Base-by-base conservation (phyloP, 2,329 filamentous ascomycete genomes). In the Penicillium italicum region DNA sequence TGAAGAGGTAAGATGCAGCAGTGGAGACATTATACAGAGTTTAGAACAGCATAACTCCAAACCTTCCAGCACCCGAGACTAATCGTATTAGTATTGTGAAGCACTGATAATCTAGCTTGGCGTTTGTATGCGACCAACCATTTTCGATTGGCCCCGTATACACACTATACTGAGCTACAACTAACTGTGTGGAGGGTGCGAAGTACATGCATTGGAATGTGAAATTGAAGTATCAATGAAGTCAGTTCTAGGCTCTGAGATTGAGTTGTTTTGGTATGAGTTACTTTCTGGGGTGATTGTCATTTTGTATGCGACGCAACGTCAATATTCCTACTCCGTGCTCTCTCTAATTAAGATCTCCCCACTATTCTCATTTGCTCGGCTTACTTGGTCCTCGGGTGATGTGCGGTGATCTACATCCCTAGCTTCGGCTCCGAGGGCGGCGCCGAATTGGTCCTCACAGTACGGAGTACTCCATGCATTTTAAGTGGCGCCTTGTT, bases 131-230 rank as follows among this genome's bases (percentile, higher is more conserved):
- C 38, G 30, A 50, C 22, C 10, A 37, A n/a, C 12, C 12, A 8
- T 34, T 45, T 45, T 45, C 9, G 9, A 45, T 24, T 45, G 43
- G 30, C 18, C 14, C 18, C 10, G 43, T 28, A 33, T 33, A 33
- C 43, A 33, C 18, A 18, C 28, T 33, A n/a, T 33, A 45, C 28
- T 3, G 18, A 45, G 33, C 30, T 45, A 24, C 30, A 45, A 16
- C 24, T 16, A 16, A 24, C 2, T 45, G 30, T n/a, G 18, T 11
- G 5, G 20, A 24, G 8, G 2, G 3, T 45, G 33, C 30, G 5
- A 33, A 22, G 18, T 46, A 53, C 57, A 58, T 65, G 60, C 61
- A 64, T 62, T 63, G 63, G 63, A 64, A 65, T 65, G 63, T 65
- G 63, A 63, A 42, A 42, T 40, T 53, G 5, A 14, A 28, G 24